Conservation (phyloP, 2,329 filamentous ascomycete genomes). For the Akanthomyces muscarius region DNA sequence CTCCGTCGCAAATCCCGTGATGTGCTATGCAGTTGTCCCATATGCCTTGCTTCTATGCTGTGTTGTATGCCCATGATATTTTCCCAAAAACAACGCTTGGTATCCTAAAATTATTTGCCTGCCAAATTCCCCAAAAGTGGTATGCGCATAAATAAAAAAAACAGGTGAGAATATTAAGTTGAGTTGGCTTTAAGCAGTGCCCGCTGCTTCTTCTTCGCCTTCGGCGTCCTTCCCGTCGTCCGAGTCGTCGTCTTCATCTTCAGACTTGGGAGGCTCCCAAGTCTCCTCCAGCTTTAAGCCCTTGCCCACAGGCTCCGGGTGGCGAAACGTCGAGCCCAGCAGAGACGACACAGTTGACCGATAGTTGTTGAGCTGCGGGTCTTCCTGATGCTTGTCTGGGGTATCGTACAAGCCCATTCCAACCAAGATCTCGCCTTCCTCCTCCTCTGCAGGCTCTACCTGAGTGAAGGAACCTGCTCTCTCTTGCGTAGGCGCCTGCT, state of each 20-base stretch:
- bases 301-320: slow-evolving; percentile 55
- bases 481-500: slow-evolving; percentile 44
- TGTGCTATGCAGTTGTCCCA: slow-evolving; percentile 6
- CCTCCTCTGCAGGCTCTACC: slow-evolving; percentile 51
- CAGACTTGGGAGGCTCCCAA: slow-evolving; percentile 65
- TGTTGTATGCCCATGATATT: not conserved
- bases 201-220: slow-evolving; percentile 37
- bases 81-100: slow-evolving; percentile 5
- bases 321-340: slow-evolving; percentile 46
- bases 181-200: slow-evolving; percentile 20
- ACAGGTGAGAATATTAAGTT: slow-evolving; percentile 10
- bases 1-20: slow-evolving; percentile 11
- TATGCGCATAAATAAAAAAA: not conserved
- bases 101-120: slow-evolving; percentile 9
- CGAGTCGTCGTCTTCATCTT: slow-evolving; percentile 53
- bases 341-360: slow-evolving; percentile 51
- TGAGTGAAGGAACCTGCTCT: slow-evolving; percentile 39
- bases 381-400: slow-evolving; percentile 53
- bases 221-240: slow-evolving; percentile 45
- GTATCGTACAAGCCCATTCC: slow-evolving; percentile 78
- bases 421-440: slow-evolving; percentile 68
- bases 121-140: not conserved
- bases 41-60: not conserved
- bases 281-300: slow-evolving; percentile 79
- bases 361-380: slow-evolving; percentile 51